These are phyloP conservation scores for Begonia fuchsioides DNA, from an alignment of 306 rosid genomes.

Conservation along the genomic window DNA sequence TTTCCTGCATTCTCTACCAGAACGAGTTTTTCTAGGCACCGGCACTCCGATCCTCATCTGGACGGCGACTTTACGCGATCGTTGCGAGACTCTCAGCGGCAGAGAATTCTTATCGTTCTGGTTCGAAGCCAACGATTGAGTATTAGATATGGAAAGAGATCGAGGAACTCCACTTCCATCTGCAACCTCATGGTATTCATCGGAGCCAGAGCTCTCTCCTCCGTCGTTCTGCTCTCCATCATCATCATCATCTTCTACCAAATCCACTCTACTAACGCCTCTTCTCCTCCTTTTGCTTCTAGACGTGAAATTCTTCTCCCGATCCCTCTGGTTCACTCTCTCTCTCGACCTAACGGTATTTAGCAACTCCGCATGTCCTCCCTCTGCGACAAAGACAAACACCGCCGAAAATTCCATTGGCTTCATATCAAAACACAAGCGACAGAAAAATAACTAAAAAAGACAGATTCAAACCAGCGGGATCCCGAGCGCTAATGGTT, in stretches of 20 bases:
- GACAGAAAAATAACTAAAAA: too few relatives aligned
- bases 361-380: too few relatives aligned
- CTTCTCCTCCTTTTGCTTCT: too few relatives aligned
- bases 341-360: too few relatives aligned
- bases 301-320: too few relatives aligned
- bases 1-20: conserved; percentile 24
- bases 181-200: conserved; percentile 15
- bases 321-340: too few relatives aligned
- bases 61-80: conserved; percentile 19
- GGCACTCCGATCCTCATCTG: conserved; percentile 35
- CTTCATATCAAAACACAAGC: too few relatives aligned
- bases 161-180: conserved; percentile 23
- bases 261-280: conserved; percentile 16
- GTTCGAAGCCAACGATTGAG: conserved; percentile 12
- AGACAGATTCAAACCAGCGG: too few relatives aligned
- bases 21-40: conserved; percentile 73
- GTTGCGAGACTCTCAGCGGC: conserved; percentile 14
- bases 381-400: conserved; percentile 16
- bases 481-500: too few relatives aligned
- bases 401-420: too few relatives aligned
- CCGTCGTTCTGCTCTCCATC: conserved; percentile 24
- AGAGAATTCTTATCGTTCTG: conserved; percentile 22
- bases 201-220: conserved; percentile 10
- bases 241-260: conserved; percentile 7
- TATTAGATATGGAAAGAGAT: conserved; percentile 15